These are phyloP conservation scores for Colletotrichum orchidophilum DNA, from an alignment of 2,329 filamentous ascomycete genomes.

Conservation along the genomic window DNA sequence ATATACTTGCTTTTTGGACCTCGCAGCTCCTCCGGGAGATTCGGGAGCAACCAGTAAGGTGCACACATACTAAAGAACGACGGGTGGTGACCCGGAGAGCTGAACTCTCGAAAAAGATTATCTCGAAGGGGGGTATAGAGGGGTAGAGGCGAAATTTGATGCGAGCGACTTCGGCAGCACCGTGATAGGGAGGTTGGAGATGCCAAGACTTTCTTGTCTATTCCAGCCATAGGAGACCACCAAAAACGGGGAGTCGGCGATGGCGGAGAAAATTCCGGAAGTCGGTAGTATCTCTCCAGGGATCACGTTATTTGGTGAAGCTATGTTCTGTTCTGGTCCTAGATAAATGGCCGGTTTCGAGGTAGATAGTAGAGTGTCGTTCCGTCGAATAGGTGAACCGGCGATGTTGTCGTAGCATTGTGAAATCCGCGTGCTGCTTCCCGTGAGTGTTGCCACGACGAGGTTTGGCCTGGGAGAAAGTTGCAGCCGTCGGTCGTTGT, in stretches of 20 bases:
- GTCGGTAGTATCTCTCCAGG: neutral
- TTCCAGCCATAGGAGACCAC: neutral
- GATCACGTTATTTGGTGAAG: neutral
- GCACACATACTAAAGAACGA: neutral
- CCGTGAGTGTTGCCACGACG: neutral
- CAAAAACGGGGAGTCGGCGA: neutral
- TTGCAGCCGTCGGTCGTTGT: neutral
- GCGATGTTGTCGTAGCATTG: neutral
- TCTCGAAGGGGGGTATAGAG: neutral
- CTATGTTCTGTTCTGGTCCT: neutral
- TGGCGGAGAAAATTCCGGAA: neutral
- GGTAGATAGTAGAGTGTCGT: neutral
- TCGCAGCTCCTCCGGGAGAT: neutral
- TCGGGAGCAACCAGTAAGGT: neutral
- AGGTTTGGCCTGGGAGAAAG: neutral
- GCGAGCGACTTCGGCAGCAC: slow-evolving; percentile 13
- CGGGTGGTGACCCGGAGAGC: neutral
- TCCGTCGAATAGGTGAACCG: neutral
- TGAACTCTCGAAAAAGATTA: neutral
- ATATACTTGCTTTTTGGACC: neutral
- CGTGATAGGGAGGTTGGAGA: neutral
- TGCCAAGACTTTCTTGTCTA: slow-evolving; percentile 10
- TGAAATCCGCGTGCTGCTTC: neutral
- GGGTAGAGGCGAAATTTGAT: neutral
- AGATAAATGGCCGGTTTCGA: neutral